Base-by-base conservation (phyloP, 306 rosid species). In the Benincasa hispida region DNA sequence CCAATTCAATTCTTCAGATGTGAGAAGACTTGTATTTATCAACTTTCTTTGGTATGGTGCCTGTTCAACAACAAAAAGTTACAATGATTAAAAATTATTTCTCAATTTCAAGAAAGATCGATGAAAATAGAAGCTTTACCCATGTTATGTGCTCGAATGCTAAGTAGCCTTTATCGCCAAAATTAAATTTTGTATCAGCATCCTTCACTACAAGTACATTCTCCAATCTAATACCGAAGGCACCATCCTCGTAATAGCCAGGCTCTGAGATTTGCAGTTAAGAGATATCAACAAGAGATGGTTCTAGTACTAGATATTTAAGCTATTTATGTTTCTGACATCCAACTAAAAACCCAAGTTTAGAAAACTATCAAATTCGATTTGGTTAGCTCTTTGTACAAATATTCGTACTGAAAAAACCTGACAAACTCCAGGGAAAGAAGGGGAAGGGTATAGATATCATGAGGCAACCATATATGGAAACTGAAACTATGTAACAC, bases 221-320 rank as follows among this genome's bases (percentile, higher is more conserved):
- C 93, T 95, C 99, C 91, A 95, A 86, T 87, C 99, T 85, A 80
- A 95, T 95, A 72, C 99, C 99, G 27, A 95, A 95, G 22, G 59
- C 80, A 34, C 98, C 98, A 41, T 95, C 99, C 86, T 95, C 99
- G 4, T 95, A 95, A 81, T 92, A 95, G 75, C 99, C 99, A 65
- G 99, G 99, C 85, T 95, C 99, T 95, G 83, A 37, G 80, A 83
- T 81, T 80, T 34, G 48, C 73, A 83, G 74, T 59, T 24, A 81
- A 81, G 15, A 47, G 62, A 15, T 56, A 45, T 45, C 37, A 69
- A 25, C 75, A 24, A 42, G 32, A 42, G 42, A 67, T 67, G 34
- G 34, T 11, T 41, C 34, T 61, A 14, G 5, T 41, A 61, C 41
- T 28, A 27, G 7, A 61, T 14, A 15, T 30, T 42, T 30, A 61